Evolutionary conservation across 805 yeast genomes (phyloP).

Genomic region (Kregervanrija pseudodelftensis): DNA sequence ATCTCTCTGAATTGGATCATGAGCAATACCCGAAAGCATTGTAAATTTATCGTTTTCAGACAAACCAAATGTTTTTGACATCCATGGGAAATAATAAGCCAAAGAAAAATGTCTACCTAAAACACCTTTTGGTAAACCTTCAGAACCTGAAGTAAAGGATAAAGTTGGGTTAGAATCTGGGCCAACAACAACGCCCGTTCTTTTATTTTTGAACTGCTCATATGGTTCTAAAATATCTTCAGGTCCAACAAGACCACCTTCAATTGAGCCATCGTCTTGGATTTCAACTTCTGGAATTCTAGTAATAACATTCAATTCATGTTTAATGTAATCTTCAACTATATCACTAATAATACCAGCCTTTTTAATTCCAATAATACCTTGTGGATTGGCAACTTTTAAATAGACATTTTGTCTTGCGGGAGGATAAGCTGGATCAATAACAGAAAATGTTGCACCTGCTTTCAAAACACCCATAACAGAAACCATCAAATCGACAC

Average conservation of each 20-base stretch:
- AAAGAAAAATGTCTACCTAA: constrained; percentile 94
- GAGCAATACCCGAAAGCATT: constrained; percentile 98
- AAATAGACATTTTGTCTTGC: constrained; percentile 92
- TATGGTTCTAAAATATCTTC: constrained; percentile 46
- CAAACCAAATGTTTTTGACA: constrained; percentile 79
- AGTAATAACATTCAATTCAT: constrained; percentile 66
- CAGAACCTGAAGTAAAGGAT: constrained; percentile 95
- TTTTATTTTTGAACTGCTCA: constrained; percentile 39
- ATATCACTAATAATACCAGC: constrained; percentile 78
- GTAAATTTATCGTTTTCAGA: constrained; percentile 82
- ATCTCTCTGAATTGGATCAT: constrained; percentile 98
- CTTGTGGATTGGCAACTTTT: constrained; percentile 89
- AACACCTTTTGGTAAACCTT: constrained; percentile 98
- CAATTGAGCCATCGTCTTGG: constrained; percentile 63
- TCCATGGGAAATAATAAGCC: constrained; percentile 98
- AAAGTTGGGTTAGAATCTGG: constrained; percentile 97
- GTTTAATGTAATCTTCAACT: constrained; percentile 70
- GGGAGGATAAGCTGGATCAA: constrained; percentile 98
- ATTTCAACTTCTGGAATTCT: constrained; percentile 73
- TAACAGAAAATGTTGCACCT: constrained; percentile 97
- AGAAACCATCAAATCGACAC: constrained; percentile 93
- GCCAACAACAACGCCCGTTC: constrained; percentile 89
- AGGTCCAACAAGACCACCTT: constrained; percentile 35
- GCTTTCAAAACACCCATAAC: constrained; percentile 98
- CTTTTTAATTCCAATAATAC: constrained; percentile 80